Percentiles rank a stretch among this genome's conserved stretches.
phyloP scores from a whole-genome alignment of 1,284 basidiomycete genomes.

The Microbotryomycetes sp. region DNA sequence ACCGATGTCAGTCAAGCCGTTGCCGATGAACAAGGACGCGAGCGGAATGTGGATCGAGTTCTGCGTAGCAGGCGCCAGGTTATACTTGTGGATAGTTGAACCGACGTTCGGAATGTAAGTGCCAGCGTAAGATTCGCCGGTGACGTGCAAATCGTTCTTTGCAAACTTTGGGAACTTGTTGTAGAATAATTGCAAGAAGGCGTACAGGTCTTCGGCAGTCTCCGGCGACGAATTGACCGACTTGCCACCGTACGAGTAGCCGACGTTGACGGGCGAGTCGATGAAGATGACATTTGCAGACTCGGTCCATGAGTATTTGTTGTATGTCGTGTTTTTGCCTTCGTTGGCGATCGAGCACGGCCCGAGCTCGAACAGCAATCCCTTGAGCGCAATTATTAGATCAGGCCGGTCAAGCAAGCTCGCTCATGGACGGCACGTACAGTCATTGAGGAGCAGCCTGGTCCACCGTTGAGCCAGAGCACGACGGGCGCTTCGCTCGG shows the following conservation, averaged over 20 bases:
- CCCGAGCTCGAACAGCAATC: slow-evolving; percentile 61
- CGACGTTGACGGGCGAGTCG: slow-evolving; percentile 81
- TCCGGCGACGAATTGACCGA: slow-evolving; percentile 63
- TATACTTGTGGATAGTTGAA: slow-evolving; percentile 64
- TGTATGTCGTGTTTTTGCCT: slow-evolving; percentile 61
- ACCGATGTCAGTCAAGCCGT: slow-evolving; percentile 70
- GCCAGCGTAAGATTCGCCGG: slow-evolving; percentile 58
- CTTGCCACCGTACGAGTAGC: slow-evolving; percentile 67
- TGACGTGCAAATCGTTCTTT: slow-evolving; percentile 30
- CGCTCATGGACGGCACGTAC: slow-evolving; percentile 33
- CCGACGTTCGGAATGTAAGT: slow-evolving; percentile 73
- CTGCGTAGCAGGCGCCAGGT: slow-evolving; percentile 43
- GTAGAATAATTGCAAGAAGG: slow-evolving; percentile 82
- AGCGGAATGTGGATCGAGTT: slow-evolving; percentile 57
- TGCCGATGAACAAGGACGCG: slow-evolving; percentile 68
- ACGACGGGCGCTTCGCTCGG: slow-evolving; percentile 71
- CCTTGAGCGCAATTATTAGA: background rate
- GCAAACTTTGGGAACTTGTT: slow-evolving; percentile 33
- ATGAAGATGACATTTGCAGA: slow-evolving; percentile 58
- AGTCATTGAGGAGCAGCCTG: slow-evolving; percentile 44
- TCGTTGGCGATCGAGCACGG: slow-evolving; percentile 66
- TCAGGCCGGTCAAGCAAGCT: slow-evolving; percentile 40
- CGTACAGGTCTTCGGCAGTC: slow-evolving; percentile 76
- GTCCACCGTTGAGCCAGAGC: slow-evolving; percentile 84
- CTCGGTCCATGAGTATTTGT: slow-evolving; percentile 70